These are phyloP conservation scores for Letharia lupina DNA, from an alignment of 495 filamentous ascomycete genomes.

Conservation along the genomic window DNA sequence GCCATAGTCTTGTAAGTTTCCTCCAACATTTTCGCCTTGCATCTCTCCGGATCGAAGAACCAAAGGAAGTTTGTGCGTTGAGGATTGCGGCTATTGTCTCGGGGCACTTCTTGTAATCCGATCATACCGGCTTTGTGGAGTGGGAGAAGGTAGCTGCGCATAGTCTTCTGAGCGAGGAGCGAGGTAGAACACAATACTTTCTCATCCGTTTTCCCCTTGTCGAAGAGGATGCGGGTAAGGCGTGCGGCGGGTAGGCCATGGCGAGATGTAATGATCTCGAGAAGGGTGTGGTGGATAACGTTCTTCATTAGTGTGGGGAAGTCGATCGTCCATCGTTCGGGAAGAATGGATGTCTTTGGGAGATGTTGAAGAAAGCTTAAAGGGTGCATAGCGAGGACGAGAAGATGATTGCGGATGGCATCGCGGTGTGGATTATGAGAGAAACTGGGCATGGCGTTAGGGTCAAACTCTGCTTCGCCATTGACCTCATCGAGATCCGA, in stretches of 20 bases:
- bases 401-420: slow-evolving; percentile 63
- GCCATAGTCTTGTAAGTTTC: slow-evolving; percentile 83
- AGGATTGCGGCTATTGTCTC: slow-evolving; percentile 63
- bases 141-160: slow-evolving; percentile 68
- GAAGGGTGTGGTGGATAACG: slow-evolving; percentile 65
- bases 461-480: slow-evolving; percentile 32
- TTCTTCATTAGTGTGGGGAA: slow-evolving; percentile 59
- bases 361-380: slow-evolving; percentile 54
- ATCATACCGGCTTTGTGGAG: slow-evolving; percentile 79
- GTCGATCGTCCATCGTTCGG: slow-evolving; percentile 67
- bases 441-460: slow-evolving; percentile 2
- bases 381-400: slow-evolving; percentile 63
- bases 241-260: slow-evolving; percentile 70
- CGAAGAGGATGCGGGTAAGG: slow-evolving; percentile 69
- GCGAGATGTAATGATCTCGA: slow-evolving; percentile 63
- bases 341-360: slow-evolving; percentile 19
- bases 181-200: slow-evolving; percentile 67
- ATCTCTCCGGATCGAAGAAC: slow-evolving; percentile 73
- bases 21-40: slow-evolving; percentile 55
- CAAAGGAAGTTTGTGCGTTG: slow-evolving; percentile 79
- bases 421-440: slow-evolving; percentile 1
- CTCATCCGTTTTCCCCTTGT: slow-evolving; percentile 86
- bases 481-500: slow-evolving; percentile 32
- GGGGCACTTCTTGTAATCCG: slow-evolving; percentile 85
- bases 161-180: slow-evolving; percentile 68